Conservation (phyloP, 331 rosid genomes). For the Cydonia oblonga region DNA sequence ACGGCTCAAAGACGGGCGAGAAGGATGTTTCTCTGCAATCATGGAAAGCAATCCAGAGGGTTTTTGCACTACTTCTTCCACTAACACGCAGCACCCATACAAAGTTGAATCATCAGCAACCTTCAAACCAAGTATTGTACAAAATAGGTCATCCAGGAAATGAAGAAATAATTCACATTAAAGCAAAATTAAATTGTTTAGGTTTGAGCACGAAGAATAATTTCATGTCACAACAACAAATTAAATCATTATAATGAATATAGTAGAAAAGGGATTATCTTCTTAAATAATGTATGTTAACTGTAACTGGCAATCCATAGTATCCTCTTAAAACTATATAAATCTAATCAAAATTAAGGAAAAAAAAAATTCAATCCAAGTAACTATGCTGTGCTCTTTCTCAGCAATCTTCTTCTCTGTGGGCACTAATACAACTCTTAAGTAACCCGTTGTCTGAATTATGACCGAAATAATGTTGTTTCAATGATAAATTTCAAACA, state of each 20-base stretch:
- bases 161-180: neutral
- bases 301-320: neutral
- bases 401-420: neutral
- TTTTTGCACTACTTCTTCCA: constrained; percentile 85
- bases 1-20: constrained; percentile 58
- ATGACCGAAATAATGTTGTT: neutral
- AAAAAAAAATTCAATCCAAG: neutral
- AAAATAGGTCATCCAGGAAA: neutral
- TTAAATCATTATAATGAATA: neutral
- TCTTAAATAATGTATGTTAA: neutral
- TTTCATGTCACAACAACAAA: neutral
- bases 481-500: neutral
- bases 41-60: constrained; percentile 83
- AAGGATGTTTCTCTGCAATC: constrained; percentile 49
- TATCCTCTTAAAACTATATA: neutral
- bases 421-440: neutral
- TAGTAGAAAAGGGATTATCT: neutral
- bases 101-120: constrained; percentile 89
- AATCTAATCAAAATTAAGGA: neutral
- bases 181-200: neutral
- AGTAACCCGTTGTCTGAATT: neutral
- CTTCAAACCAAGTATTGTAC: constrained; percentile 25
- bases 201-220: neutral
- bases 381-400: neutral
- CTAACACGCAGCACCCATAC: constrained; percentile 92